Evolutionary conservation across 768 basidiomycete genomes (phyloP), one percentile per base, ranked within the genome.

Genomic region (Mycena rebaudengoi): DNA sequence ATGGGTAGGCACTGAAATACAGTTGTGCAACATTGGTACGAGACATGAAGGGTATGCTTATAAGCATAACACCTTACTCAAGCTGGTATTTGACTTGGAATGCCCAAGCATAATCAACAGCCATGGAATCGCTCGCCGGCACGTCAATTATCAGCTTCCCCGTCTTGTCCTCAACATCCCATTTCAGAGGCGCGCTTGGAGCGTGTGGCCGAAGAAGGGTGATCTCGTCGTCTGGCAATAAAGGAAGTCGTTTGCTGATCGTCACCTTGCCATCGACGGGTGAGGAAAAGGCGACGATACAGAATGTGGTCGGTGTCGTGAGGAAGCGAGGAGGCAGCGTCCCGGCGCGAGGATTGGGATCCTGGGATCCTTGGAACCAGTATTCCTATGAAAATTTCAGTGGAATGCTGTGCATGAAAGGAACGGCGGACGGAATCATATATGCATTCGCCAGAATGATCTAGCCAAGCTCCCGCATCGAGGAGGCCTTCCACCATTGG

Each of bases 401-500:
- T 50, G 62, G 28, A 39, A 46, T 40, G 11, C 28, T 20, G 30
- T 52, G 45, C 16, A 13, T 18, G 20, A 29, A 30, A 20, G 25
- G 10, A 18, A 7, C 5, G 48, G 55, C 82, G 13, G 61, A 85
- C 86, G 6, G 86, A 86, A 28, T 77, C 80, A 53, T 86, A 88
- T 7, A 88, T 78, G 33, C 86, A 88, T 1, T 78, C 74, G 14
- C 86, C 85, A 2, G 82, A 78, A 43, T 82, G 80, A 40, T 78
- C 74, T 54, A 88, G 73, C 87, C 86, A 88, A 41, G 62, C 65
- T 0, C 86, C 87, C 18, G 84, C 83, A n/a, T 79, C 83, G 6
- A 82, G 76, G 29, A 88, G 75, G 35, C 82, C 80, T 3, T 83
- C 66, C 40, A 71, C 74, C 80, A 86, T 84, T 0, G 84, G 80